phyloP scores from a whole-genome alignment of 495 filamentous ascomycete species.

The Xylaria acuta region DNA sequence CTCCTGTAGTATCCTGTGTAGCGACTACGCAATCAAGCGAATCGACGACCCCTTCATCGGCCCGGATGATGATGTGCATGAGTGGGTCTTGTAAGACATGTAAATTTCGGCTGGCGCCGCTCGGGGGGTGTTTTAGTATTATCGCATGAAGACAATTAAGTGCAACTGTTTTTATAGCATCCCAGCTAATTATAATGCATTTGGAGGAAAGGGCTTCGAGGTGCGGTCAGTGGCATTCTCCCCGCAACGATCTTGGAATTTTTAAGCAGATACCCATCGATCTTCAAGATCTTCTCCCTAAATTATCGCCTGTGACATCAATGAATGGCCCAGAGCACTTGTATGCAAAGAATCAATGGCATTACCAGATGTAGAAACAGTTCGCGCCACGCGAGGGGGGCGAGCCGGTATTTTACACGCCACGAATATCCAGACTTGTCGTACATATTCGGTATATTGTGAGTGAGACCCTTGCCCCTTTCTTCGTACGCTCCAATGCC shows the following conservation, averaged over 20 bases:
- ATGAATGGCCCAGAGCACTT: not conserved
- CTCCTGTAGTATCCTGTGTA: constrained; percentile 76
- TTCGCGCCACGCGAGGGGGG: not conserved
- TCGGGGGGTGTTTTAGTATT: not conserved
- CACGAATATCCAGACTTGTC: not conserved
- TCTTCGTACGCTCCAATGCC: not conserved
- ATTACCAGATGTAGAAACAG: not conserved
- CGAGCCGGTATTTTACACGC: not conserved
- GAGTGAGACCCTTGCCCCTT: not conserved
- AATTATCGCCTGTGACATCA: not conserved
- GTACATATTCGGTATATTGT: not conserved
- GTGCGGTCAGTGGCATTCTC: not conserved
- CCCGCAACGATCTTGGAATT: constrained; percentile 10
- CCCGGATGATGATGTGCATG: constrained; percentile 70
- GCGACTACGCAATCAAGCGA: constrained; percentile 89
- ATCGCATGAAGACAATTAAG: not conserved
- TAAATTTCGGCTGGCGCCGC: constrained; percentile 5
- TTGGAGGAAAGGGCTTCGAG: not conserved
- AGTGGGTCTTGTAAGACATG: constrained; percentile 76
- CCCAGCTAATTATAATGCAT: constrained; percentile 2
- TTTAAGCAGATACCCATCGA: constrained; percentile 20
- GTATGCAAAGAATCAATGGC: not conserved
- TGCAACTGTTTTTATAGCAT: not conserved
- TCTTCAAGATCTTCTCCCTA: not conserved
- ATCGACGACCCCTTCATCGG: constrained; percentile 91